These are phyloP conservation scores for Phtheirospermum japonicum DNA, from an alignment of 257 asterid genomes.

Conservation along the genomic window DNA sequence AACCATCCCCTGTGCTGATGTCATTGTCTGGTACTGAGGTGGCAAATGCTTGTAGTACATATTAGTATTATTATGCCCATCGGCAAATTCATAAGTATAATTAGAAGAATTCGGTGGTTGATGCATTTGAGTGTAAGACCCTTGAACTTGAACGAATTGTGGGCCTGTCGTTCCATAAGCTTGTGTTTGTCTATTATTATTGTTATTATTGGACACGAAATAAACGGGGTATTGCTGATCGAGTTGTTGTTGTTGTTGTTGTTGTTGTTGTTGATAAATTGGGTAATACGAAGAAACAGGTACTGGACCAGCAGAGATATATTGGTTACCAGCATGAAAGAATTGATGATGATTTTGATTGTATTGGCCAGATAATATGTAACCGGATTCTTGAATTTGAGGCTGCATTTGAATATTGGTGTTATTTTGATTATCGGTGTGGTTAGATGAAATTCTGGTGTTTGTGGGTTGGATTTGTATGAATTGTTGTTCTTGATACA, in stretches of 20 bases:
- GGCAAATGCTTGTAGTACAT: slow-evolving; percentile 61
- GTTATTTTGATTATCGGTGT: too few relatives aligned
- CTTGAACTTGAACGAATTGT: neutral
- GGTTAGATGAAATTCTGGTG: too few relatives aligned
- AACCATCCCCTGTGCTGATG: slow-evolving; percentile 29
- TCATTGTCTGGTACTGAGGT: slow-evolving; percentile 52
- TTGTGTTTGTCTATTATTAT: slow-evolving; percentile 40
- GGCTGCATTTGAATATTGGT: slow-evolving; percentile 44
- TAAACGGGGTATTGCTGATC: slow-evolving; percentile 60
- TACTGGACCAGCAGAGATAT: slow-evolving; percentile 55
- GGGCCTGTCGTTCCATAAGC: neutral
- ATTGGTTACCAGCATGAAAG: slow-evolving; percentile 52
- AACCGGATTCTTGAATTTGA: slow-evolving; percentile 54
- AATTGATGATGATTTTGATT: slow-evolving; percentile 62
- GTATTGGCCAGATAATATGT: slow-evolving; percentile 41
- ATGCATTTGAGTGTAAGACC: slow-evolving; percentile 46
- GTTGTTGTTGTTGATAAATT: too few relatives aligned
- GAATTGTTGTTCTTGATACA: slow-evolving; percentile 60
- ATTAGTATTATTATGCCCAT: slow-evolving; percentile 47
- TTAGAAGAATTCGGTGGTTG: too few relatives aligned
- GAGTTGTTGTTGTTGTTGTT: too few relatives aligned
- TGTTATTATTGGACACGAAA: slow-evolving; percentile 33
- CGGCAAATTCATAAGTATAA: slow-evolving; percentile 59
- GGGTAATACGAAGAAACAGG: slow-evolving; percentile 45
- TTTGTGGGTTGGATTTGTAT: slow-evolving; percentile 25